Conservation (phyloP, 2,329 filamentous ascomycete genomes). For the Ceratocystis eucalypticola region DNA sequence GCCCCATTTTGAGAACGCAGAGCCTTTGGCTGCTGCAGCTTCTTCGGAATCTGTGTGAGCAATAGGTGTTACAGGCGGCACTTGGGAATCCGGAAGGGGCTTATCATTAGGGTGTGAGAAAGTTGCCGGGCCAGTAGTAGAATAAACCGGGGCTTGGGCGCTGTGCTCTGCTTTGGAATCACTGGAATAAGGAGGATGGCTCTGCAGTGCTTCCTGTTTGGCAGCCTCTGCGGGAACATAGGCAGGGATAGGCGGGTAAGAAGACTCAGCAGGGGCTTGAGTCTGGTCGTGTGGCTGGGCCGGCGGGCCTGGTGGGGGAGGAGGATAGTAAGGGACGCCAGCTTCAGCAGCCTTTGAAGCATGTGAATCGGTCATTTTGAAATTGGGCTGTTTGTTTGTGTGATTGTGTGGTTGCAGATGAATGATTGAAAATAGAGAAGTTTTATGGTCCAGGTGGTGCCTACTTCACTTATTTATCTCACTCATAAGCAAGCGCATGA, state of each 20-base stretch:
- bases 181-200: background rate
- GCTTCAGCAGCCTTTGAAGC: slow-evolving; percentile 14
- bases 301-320: slow-evolving; percentile 14
- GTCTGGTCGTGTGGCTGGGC: slow-evolving; percentile 7
- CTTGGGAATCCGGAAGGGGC: background rate
- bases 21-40: background rate
- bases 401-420: background rate
- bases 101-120: background rate
- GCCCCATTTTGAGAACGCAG: slow-evolving; percentile 14
- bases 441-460: no score
- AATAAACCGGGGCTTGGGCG: background rate
- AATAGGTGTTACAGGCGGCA: slow-evolving; percentile 3
- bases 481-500: background rate
- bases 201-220: slow-evolving; percentile 3
- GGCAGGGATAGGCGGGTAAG: slow-evolving; percentile 14
- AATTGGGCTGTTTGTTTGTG: background rate
- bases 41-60: slow-evolving; percentile 1
- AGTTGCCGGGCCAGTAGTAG: background rate
- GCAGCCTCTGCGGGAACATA: slow-evolving; percentile 10
- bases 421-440: background rate
- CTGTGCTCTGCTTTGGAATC: background rate
- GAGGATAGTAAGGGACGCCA: slow-evolving; percentile 19
- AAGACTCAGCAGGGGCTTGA: slow-evolving; percentile 14
- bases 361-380: slow-evolving; percentile 12
- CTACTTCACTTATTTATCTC: background rate